These are phyloP conservation scores for Talaromyces adpressus DNA, from an alignment of 495 filamentous ascomycete species.

Conservation along the genomic window DNA sequence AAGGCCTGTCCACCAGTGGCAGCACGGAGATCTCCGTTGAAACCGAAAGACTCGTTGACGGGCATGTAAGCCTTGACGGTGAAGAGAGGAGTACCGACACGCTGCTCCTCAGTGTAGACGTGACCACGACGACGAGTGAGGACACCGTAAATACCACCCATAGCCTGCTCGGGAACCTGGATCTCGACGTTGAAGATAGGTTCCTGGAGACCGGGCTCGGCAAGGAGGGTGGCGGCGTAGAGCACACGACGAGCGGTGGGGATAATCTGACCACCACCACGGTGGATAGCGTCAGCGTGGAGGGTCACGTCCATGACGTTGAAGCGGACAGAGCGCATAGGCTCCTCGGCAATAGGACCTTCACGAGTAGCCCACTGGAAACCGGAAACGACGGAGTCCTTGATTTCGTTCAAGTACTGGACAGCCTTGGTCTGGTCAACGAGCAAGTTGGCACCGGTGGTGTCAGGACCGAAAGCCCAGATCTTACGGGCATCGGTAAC, in stretches of 20 bases:
- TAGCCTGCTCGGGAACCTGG: conserved; percentile 95
- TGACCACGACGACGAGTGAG: conserved; percentile 96
- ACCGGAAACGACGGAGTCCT: conserved; percentile 98
- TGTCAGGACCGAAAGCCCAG: conserved; percentile 99
- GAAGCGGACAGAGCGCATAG: conserved; percentile 93
- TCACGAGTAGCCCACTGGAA: conserved; percentile 99
- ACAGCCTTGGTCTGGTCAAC: conserved; percentile 99
- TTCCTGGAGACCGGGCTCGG: conserved; percentile 85
- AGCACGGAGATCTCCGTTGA: conserved; percentile 93
- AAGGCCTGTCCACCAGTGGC: conserved; percentile 95
- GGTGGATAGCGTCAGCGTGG: conserved; percentile 98
- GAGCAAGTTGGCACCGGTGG: conserved; percentile 93
- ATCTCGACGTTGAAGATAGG: conserved; percentile 99
- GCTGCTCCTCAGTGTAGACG: conserved; percentile 98
- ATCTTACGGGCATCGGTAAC: conserved; percentile 99
- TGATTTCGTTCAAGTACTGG: conserved; percentile 99
- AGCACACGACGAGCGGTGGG: conserved; percentile 97
- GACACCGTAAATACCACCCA: conserved; percentile 99
- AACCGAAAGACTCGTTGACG: conserved; percentile 99
- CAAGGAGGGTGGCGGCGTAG: conserved; percentile 86
- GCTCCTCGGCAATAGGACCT: conserved; percentile 96
- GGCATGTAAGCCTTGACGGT: conserved; percentile 99
- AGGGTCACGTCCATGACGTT: conserved; percentile 99
- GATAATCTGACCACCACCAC: conserved; percentile 98
- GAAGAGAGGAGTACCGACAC: conserved; percentile 97